Evolutionary conservation across 768 basidiomycete species (phyloP).

Genomic region (Saitozyma sp.): DNA sequence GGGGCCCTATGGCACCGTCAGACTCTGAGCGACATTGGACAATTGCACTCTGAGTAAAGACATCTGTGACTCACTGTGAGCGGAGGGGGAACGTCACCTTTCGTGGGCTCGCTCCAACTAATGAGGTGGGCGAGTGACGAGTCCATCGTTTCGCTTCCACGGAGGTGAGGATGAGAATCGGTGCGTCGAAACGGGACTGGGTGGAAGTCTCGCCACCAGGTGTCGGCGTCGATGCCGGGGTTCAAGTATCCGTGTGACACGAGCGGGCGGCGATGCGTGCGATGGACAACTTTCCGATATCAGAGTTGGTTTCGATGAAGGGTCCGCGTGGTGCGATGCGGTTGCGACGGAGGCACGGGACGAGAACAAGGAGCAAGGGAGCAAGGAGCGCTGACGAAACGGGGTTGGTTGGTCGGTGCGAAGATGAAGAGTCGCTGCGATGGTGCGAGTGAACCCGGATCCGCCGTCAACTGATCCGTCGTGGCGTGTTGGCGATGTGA

Average conservation of each 20-base stretch:
- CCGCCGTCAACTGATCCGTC: too few species aligned
- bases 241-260: not conserved
- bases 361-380: too few species aligned
- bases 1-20: constrained; percentile 33
- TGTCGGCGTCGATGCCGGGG: not conserved
- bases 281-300: too few species aligned
- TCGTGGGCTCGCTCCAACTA: constrained; percentile 43
- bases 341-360: too few species aligned
- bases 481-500: too few species aligned
- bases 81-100: constrained; percentile 46
- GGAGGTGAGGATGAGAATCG: not conserved
- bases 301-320: too few species aligned
- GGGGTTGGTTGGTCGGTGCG: too few species aligned
- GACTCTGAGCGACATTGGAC: not conserved
- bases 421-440: too few species aligned
- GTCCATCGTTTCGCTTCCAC: constrained; percentile 28
- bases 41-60: not conserved
- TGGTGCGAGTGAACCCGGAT: too few species aligned
- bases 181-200: not conserved
- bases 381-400: too few species aligned
- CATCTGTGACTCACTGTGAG: constrained; percentile 39
- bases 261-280: not conserved
- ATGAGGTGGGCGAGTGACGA: constrained; percentile 39
- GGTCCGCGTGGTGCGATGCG: too few species aligned
- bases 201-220: not conserved